A percentile compares a stretch with the other conserved stretches of the same genome.
phyloP scores from a whole-genome alignment of 306 rosid species.

The Dicorynia guianensis region DNA sequence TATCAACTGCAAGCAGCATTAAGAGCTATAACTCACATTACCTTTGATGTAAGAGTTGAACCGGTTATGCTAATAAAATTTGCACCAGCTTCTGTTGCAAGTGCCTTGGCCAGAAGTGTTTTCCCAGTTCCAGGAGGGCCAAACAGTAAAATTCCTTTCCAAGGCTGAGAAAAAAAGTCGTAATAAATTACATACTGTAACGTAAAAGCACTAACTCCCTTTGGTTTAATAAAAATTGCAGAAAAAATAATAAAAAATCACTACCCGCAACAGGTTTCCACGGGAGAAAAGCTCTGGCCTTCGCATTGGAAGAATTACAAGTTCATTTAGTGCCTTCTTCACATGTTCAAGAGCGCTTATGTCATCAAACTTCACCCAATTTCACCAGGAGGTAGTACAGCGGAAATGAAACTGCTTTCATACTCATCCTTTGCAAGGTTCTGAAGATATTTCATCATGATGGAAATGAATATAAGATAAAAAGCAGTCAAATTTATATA shows the following conservation, averaged over 20 bases:
- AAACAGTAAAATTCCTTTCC: conserved; percentile 96
- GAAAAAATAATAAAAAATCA: conserved; percentile 33
- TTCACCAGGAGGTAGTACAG: conserved; percentile 96
- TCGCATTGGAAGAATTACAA: conserved; percentile 97
- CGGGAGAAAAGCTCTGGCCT: conserved; percentile 93
- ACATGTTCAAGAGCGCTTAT: conserved; percentile 97
- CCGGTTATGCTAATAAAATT: conserved; percentile 97
- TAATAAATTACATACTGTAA: conserved; percentile 37
- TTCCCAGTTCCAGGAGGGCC: conserved; percentile 99
- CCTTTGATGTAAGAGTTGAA: conserved; percentile 97
- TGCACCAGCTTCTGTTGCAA: conserved; percentile 97
- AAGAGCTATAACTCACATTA: conserved; percentile 36
- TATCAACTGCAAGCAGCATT: too few species aligned
- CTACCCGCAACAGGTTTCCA: conserved; percentile 95
- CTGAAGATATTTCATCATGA: conserved; percentile 55
- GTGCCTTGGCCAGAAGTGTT: conserved; percentile 98
- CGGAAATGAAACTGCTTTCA: conserved; percentile 87
- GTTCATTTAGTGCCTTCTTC: conserved; percentile 87
- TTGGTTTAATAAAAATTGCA: conserved; percentile 25
- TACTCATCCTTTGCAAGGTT: conserved; percentile 94
- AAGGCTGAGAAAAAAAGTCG: conserved; percentile 72
- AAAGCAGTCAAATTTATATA: conserved; percentile 3
- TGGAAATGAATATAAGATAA: conserved; percentile 24
- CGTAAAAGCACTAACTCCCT: conserved; percentile 22
- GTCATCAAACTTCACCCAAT: conserved; percentile 93